Evolutionary conservation across 176 grass and related monocot species (phyloP).

Genomic region (Ensete ventricosum): DNA sequence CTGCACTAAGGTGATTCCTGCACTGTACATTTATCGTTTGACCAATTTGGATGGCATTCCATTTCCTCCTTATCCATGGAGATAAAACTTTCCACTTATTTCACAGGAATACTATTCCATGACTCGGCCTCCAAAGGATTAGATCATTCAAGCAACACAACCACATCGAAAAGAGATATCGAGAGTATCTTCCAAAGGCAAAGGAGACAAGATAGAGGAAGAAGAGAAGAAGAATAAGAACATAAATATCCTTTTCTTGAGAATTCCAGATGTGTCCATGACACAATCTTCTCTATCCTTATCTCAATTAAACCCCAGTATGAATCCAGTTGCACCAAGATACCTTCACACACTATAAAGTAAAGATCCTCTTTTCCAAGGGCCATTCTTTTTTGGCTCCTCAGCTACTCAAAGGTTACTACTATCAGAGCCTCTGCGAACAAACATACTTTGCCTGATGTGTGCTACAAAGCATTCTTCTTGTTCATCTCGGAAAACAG

Average conservation of each 20-base stretch:
- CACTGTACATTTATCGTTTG: no score
- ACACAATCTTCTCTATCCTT: neutral
- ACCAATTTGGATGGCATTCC: no score
- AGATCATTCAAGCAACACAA: neutral
- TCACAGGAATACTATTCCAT: neutral
- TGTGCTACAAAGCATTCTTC: no score
- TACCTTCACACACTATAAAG: neutral
- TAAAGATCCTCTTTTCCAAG: neutral
- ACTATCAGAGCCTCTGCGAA: neutral
- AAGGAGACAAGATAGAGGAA: slow-evolving; percentile 2
- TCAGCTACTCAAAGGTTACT: neutral
- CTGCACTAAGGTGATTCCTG: no score
- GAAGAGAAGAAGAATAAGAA: neutral
- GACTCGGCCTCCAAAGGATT: neutral
- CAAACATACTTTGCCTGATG: no score
- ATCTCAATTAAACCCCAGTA: neutral
- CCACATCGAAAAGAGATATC: neutral
- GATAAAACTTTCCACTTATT: no score
- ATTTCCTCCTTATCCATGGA: no score
- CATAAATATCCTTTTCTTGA: neutral
- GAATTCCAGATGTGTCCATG: neutral
- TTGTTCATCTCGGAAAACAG: no score
- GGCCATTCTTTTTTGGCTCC: neutral
- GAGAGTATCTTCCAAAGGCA: slow-evolving; percentile 8
- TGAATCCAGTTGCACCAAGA: neutral